Evolutionary conservation across 306 rosid genomes (phyloP).

Genomic region (Cicer judaicum): DNA sequence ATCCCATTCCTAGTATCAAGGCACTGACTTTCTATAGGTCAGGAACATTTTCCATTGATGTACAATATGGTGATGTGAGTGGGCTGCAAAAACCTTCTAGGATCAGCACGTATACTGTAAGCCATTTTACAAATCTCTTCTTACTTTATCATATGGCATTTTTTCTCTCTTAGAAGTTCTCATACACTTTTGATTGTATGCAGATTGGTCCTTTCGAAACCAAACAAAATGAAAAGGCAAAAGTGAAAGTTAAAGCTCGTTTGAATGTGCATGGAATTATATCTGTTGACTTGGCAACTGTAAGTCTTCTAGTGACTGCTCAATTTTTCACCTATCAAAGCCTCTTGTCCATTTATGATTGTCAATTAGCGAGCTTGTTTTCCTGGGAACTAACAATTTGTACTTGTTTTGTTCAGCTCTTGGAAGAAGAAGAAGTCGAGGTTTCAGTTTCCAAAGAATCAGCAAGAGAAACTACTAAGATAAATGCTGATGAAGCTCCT

Average conservation of each 20-base stretch:
- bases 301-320: conserved; percentile 51
- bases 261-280: conserved; percentile 85
- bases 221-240: conserved; percentile 63
- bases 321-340: background rate
- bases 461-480: conserved; percentile 60
- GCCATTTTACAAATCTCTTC: conserved; percentile 19
- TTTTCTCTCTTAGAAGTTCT: background rate
- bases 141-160: background rate
- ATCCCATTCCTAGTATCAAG: conserved; percentile 76
- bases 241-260: conserved; percentile 77
- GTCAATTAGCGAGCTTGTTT: too few species aligned
- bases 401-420: conserved; percentile 44
- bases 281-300: conserved; percentile 74
- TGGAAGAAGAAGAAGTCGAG: conserved; percentile 91
- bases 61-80: conserved; percentile 64
- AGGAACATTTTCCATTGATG: conserved; percentile 80
- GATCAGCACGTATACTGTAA: conserved; percentile 84
- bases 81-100: conserved; percentile 68
- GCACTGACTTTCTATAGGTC: conserved; percentile 71
- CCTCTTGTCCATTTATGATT: background rate
- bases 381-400: background rate
- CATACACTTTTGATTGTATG: conserved; percentile 29
- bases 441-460: conserved; percentile 71
- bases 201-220: conserved; percentile 93
- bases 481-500: conserved; percentile 82